Conservation (phyloP, 495 filamentous ascomycete species). For the Haplographium delicatum region DNA sequence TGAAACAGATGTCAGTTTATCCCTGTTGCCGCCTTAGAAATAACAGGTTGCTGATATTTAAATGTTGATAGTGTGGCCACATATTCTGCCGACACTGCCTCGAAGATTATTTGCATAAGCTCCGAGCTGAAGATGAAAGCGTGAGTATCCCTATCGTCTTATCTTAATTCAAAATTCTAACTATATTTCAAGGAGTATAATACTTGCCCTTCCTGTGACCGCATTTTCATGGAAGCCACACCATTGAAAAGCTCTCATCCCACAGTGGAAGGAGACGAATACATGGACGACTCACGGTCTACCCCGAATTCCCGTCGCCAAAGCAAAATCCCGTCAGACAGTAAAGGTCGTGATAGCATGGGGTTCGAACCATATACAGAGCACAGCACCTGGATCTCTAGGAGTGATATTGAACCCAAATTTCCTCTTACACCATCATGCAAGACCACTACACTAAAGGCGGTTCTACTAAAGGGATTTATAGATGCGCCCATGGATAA, state of each 20-base stretch:
- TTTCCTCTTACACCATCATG: conserved; percentile 23
- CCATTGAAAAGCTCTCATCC: not conserved
- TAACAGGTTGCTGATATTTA: too few species aligned
- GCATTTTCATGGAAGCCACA: not conserved
- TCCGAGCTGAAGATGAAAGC: too few species aligned
- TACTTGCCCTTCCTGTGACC: conserved; percentile 3
- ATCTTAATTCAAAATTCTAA: too few species aligned
- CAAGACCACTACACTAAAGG: conserved; percentile 29
- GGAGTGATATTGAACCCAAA: conserved; percentile 8
- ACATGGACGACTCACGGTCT: not conserved
- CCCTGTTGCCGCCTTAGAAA: too few species aligned
- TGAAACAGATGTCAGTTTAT: conserved; percentile 13
- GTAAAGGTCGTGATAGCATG: conserved; percentile 19
- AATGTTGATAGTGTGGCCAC: conserved; percentile 26
- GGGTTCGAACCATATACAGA: conserved; percentile 19
- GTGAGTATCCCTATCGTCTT: too few species aligned
- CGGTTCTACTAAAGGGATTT: conserved; percentile 28
- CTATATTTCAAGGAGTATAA: not conserved
- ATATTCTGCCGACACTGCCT: conserved; percentile 27
- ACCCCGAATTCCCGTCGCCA: too few species aligned
- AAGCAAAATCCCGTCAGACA: not conserved
- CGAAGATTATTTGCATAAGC: too few species aligned
- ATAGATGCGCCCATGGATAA: conserved; percentile 34
- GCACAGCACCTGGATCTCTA: conserved; percentile 11
- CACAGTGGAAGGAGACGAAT: not conserved